A percentile compares a stretch with the other conserved stretches of the same genome.
These are phyloP conservation scores for Aspergillus fijiensis DNA, from an alignment of 2,329 filamentous ascomycete genomes.

Conservation along the genomic window DNA sequence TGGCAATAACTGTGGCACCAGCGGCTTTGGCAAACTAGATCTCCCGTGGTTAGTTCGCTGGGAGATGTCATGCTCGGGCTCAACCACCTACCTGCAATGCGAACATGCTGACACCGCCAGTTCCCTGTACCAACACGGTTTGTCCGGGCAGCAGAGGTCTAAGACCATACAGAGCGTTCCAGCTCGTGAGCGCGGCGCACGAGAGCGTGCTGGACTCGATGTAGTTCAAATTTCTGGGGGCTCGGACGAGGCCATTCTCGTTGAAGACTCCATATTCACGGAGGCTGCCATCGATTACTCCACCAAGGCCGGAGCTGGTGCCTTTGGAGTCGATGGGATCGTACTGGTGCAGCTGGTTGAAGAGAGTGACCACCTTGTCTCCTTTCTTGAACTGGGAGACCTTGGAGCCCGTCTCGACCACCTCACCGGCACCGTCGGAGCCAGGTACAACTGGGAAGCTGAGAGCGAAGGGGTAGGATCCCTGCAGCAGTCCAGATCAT, in stretches of 20 bases:
- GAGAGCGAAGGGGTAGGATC: conserved; percentile 34
- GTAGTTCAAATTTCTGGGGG: conserved; percentile 57
- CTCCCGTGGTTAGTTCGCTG: not conserved
- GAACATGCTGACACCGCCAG: conserved; percentile 60
- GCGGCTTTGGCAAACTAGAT: conserved; percentile 50
- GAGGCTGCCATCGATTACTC: conserved; percentile 65
- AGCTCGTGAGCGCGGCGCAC: conserved; percentile 64
- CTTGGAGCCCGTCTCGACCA: conserved; percentile 54
- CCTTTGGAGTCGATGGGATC: conserved; percentile 46
- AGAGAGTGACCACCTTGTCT: conserved; percentile 58
- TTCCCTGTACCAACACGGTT: conserved; percentile 61
- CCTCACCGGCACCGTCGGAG: conserved; percentile 46
- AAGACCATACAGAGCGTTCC: conserved; percentile 65
- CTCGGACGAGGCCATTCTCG: conserved; percentile 65
- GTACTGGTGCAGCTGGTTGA: conserved; percentile 58
- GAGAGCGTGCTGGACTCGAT: conserved; percentile 58
- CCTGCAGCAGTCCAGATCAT: conserved; percentile 21
- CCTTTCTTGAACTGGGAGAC: conserved; percentile 58
- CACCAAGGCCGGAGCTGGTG: conserved; percentile 62
- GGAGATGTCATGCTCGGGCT: not conserved
- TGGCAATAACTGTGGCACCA: conserved; percentile 58
- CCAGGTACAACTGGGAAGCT: conserved; percentile 33
- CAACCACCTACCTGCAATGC: conserved; percentile 47
- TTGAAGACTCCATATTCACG: conserved; percentile 67
- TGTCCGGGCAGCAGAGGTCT: conserved; percentile 54